These are phyloP conservation scores for Argentina anserina DNA, from an alignment of 306 rosid species.

Conservation along the genomic window DNA sequence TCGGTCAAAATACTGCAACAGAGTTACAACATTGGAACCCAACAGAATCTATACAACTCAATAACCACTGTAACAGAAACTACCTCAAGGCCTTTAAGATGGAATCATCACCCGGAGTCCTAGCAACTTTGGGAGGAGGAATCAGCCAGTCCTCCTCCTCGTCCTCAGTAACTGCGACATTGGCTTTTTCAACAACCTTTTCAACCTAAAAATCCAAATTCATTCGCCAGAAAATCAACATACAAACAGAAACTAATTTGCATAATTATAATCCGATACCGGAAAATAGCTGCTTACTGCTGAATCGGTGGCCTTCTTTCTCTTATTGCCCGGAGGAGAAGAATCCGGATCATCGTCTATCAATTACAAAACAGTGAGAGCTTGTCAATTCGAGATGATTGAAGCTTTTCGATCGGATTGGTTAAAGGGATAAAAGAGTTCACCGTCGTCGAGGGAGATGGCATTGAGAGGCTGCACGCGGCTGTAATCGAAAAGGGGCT, in stretches of 20 bases:
- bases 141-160: slow-evolving; percentile 80
- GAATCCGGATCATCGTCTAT: slow-evolving; percentile 51
- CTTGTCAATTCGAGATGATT: neutral
- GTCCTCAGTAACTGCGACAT: slow-evolving; percentile 37
- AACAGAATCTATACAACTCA: too few species aligned
- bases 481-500: slow-evolving; percentile 79
- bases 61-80: neutral
- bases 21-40: neutral
- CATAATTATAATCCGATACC: neutral
- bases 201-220: slow-evolving; percentile 37
- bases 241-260: neutral
- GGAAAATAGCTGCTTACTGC: slow-evolving; percentile 10
- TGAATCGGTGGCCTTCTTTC: slow-evolving; percentile 36
- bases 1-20: neutral
- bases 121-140: slow-evolving; percentile 70
- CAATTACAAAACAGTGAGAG: neutral
- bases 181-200: slow-evolving; percentile 23
- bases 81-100: slow-evolving; percentile 75
- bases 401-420: neutral
- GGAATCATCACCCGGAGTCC: slow-evolving; percentile 47
- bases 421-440: neutral
- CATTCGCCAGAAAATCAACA: neutral
- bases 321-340: slow-evolving; percentile 36
- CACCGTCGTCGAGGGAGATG: slow-evolving; percentile 48
- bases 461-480: slow-evolving; percentile 65